These are phyloP conservation scores for Orbilia blumenaviensis DNA, from an alignment of 2,329 filamentous ascomycete genomes.

Conservation along the genomic window DNA sequence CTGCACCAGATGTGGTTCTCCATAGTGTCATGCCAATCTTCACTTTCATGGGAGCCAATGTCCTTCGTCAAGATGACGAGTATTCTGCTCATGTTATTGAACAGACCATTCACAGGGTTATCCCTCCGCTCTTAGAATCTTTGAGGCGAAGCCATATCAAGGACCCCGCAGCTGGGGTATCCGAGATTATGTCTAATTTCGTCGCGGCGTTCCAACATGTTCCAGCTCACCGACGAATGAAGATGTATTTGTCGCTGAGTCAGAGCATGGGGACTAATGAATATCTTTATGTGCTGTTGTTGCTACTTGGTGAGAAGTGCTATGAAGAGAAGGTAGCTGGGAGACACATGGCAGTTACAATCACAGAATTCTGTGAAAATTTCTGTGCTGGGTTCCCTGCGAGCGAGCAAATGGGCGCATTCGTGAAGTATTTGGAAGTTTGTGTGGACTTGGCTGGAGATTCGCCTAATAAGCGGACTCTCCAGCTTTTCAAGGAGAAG, in stretches of 20 bases:
- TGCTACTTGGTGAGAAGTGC: conserved; percentile 91
- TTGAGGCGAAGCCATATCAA: conserved; percentile 72
- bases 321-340: conserved; percentile 70
- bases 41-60: conserved; percentile 93
- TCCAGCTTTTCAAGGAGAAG: conserved; percentile 53
- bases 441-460: conserved; percentile 78
- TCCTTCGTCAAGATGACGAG: conserved; percentile 91
- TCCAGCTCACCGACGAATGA: conserved; percentile 81
- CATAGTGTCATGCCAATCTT: conserved; percentile 99
- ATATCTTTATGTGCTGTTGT: conserved; percentile 85
- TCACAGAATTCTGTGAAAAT: conserved; percentile 73
- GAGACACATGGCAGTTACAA: conserved; percentile 50
- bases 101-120: conserved; percentile 91
- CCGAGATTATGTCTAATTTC: conserved; percentile 92
- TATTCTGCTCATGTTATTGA: conserved; percentile 97
- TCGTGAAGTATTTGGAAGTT: conserved; percentile 79
- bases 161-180: conserved; percentile 74
- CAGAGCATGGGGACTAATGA: conserved; percentile 85
- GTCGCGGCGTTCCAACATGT: conserved; percentile 97
- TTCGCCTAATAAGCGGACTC: conserved; percentile 63
- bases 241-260: conserved; percentile 83
- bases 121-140: conserved; percentile 87
- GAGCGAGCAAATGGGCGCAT: conserved; percentile 78
- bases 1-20: conserved; percentile 87
- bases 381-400: conserved; percentile 77